Percentiles rank a stretch among this genome's conserved stretches.
These are phyloP conservation scores for Raphanus sativus DNA, from an alignment of 345 rosid genomes.

Conservation along the genomic window DNA sequence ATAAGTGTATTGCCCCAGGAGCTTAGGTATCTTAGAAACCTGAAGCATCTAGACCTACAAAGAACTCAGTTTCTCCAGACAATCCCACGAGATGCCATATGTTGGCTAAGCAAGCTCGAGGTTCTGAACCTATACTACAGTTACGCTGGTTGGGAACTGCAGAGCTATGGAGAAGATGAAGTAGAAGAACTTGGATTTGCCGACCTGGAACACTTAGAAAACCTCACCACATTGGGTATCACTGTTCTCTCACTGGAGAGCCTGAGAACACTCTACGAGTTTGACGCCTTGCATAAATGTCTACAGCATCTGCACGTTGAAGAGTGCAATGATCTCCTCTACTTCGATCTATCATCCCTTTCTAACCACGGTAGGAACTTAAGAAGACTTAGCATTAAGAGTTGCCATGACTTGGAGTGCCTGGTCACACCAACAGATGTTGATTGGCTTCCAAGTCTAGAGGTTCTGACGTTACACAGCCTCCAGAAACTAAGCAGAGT, in stretches of 20 bases:
- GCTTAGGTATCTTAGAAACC: conserved; percentile 40
- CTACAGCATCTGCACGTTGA: conserved; percentile 49
- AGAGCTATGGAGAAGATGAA: conserved; percentile 23
- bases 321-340: conserved; percentile 41
- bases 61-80: conserved; percentile 49
- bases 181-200: conserved; percentile 41
- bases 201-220: conserved; percentile 44
- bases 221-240: conserved; percentile 46
- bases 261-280: conserved; percentile 33
- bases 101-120: conserved; percentile 40
- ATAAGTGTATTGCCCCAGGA: conserved; percentile 46
- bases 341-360: conserved; percentile 36
- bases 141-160: conserved; percentile 47
- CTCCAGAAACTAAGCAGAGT: conserved; percentile 42
- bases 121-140: conserved; percentile 53
- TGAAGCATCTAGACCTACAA: conserved; percentile 49
- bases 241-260: conserved; percentile 37
- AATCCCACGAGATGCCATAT: conserved; percentile 45
- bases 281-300: conserved; percentile 26
- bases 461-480: conserved; percentile 52
- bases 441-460: conserved; percentile 51
- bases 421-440: conserved; percentile 36
- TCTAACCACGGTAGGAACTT: conserved; percentile 39
- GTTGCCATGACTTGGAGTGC: conserved; percentile 45
- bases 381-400: conserved; percentile 53